A percentile compares a stretch with the other conserved stretches of the same genome.
phyloP scores from a whole-genome alignment of 2,329 filamentous ascomycete genomes.

The Onygenales sp. region DNA sequence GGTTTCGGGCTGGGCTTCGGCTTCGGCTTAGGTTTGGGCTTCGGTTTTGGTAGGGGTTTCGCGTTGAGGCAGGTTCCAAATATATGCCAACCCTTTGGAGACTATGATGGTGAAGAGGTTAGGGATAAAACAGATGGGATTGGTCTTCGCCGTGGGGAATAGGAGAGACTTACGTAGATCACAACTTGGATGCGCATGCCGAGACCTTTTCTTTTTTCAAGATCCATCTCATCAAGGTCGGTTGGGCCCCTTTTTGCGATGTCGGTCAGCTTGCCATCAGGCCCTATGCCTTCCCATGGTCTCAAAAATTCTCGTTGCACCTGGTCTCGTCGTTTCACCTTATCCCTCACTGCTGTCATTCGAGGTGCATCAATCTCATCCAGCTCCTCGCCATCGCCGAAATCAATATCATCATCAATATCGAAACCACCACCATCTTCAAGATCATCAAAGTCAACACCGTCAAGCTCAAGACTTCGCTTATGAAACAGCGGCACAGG shows the following conservation, averaged over 20 bases:
- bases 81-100: constrained; percentile 3
- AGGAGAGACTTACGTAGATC: neutral
- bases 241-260: neutral
- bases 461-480: neutral
- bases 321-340: neutral
- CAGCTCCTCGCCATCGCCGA: neutral
- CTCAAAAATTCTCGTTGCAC: neutral
- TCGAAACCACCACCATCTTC: too few relatives aligned
- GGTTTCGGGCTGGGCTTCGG: neutral
- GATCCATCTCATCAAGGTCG: neutral
- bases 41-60: neutral
- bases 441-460: too few relatives aligned
- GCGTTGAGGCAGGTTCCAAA: constrained; percentile 1
- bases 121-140: neutral
- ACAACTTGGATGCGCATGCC: neutral
- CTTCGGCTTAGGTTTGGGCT: neutral
- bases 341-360: neutral
- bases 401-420: neutral
- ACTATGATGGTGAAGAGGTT: neutral
- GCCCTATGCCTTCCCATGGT: neutral
- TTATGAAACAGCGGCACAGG: neutral
- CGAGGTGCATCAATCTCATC: neutral
- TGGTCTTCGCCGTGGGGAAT: neutral
- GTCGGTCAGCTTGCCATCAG: neutral
- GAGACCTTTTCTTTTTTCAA: neutral